Conservation (phyloP, 306 rosid species). For the Prunus mume region DNA sequence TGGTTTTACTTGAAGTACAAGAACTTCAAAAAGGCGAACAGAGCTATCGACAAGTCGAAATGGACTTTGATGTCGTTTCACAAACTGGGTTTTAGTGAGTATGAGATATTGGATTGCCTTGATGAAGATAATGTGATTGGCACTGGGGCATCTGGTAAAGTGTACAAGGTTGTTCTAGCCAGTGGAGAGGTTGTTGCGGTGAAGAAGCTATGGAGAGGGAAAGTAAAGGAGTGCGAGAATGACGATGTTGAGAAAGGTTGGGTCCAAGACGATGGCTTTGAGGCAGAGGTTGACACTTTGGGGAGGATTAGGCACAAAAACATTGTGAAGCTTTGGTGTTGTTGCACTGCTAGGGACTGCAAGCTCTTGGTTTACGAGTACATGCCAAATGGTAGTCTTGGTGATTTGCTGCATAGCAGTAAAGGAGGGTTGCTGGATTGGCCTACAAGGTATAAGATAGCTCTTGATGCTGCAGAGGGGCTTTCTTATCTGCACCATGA, state of each 20-base stretch:
- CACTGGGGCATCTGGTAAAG: slow-evolving; percentile 82
- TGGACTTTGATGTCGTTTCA: slow-evolving; percentile 97
- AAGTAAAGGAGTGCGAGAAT: slow-evolving; percentile 29
- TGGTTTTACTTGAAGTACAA: slow-evolving; percentile 72
- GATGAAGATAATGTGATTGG: slow-evolving; percentile 90
- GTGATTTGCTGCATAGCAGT: slow-evolving; percentile 79
- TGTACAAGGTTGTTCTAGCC: slow-evolving; percentile 73
- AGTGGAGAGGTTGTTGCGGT: slow-evolving; percentile 78
- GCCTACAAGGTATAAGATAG: slow-evolving; percentile 83
- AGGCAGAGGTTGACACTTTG: slow-evolving; percentile 83
- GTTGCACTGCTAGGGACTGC: slow-evolving; percentile 77
- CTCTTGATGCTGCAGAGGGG: slow-evolving; percentile 89
- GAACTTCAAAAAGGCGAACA: slow-evolving; percentile 42
- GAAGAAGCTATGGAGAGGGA: slow-evolving; percentile 71
- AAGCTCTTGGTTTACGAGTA: slow-evolving; percentile 92
- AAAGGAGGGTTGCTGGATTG: slow-evolving; percentile 84
- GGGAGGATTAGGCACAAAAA: slow-evolving; percentile 94
- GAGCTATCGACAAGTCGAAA: slow-evolving; percentile 61
- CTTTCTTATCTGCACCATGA: slow-evolving; percentile 96
- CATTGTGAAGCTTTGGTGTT: slow-evolving; percentile 96
- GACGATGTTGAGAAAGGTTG: slow-evolving; percentile 58
- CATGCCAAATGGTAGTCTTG: slow-evolving; percentile 93
- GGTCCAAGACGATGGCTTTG: slow-evolving; percentile 58
- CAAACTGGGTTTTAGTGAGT: slow-evolving; percentile 79
- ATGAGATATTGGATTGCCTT: slow-evolving; percentile 80